A percentile compares a stretch with the other conserved stretches of the same genome.
These are phyloP conservation scores for Nigrospora oryzae DNA, from an alignment of 2,329 filamentous ascomycete species.

Conservation along the genomic window DNA sequence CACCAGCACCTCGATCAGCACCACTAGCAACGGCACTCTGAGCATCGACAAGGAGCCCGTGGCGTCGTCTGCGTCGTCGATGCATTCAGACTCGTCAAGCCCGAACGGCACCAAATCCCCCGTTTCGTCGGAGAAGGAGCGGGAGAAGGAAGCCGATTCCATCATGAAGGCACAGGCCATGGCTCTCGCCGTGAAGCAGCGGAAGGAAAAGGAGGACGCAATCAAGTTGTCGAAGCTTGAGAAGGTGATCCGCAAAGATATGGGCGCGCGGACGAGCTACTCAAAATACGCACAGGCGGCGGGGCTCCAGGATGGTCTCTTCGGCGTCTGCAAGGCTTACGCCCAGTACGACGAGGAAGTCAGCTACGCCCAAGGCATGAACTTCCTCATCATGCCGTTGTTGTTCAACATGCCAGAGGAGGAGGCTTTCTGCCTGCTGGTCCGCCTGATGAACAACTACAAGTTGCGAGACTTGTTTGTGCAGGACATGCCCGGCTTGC, in stretches of 20 bases:
- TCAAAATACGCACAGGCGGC: slow-evolving; percentile 91
- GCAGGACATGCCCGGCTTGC: slow-evolving; percentile 91
- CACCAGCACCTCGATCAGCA: slow-evolving; percentile 42
- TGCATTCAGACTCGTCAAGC: slow-evolving; percentile 69
- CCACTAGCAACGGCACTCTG: slow-evolving; percentile 44
- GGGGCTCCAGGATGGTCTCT: slow-evolving; percentile 86
- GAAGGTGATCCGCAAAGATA: slow-evolving; percentile 81
- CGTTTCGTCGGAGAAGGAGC: slow-evolving; percentile 49
- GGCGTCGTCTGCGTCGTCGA: slow-evolving; percentile 74
- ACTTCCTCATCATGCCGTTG: slow-evolving; percentile 93
- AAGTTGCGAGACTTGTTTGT: slow-evolving; percentile 87
- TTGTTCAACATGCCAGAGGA: slow-evolving; percentile 98
- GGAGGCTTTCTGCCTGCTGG: slow-evolving; percentile 89
- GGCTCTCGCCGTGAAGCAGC: slow-evolving; percentile 60
- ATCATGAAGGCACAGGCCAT: slow-evolving; percentile 56
- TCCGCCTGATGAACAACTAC: slow-evolving; percentile 95
- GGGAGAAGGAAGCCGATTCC: slow-evolving; percentile 56
- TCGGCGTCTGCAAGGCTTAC: slow-evolving; percentile 95
- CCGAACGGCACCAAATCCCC: slow-evolving; percentile 45
- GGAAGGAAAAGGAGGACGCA: slow-evolving; percentile 70
- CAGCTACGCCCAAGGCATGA: slow-evolving; percentile 97
- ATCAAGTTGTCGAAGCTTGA: slow-evolving; percentile 73
- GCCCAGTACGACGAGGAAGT: slow-evolving; percentile 90
- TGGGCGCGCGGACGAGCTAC: slow-evolving; percentile 89
- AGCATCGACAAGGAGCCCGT: slow-evolving; percentile 58